Base-by-base conservation (phyloP, 768 basidiomycete genomes). In the Amanita subjunquillea region DNA sequence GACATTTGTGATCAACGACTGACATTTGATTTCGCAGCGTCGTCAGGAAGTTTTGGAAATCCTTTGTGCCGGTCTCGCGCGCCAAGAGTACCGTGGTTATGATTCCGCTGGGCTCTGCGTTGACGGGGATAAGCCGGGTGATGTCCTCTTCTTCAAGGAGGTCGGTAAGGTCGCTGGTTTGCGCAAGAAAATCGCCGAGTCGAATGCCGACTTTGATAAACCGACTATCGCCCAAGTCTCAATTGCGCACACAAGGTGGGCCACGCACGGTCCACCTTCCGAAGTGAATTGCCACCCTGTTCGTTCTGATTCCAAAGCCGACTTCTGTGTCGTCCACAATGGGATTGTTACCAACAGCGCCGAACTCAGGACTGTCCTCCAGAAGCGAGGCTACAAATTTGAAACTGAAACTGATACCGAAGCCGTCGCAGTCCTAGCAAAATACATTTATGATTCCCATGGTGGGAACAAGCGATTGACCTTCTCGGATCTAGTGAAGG, bases 171-270 rank as follows among this genome's bases (percentile, higher is more conserved):
- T 99, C 50, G 86, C 86, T 42, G 84, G 86, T 25, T 79, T 99
- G 49, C 87, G 91, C 67, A 88, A 95, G 74, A 82, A 85, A 69
- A 93, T 96, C 63, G 80, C 83, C 38, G 72, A 73, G 53, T 82
- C 89, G 27, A 67, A 63, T 57, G 61, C 91, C 60, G 78, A 95
- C 66, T 83, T 87, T 54, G 70, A 76, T 63, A 92, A 90, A 74
- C 75, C 79, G 36, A 85, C 80, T 68, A 64, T 91, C 48, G 82
- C 85, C 39, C 93, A 97, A 71, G 91, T 94, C 42, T 92, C 91
- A 37, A 97, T 99, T 69, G 95, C 95, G 10, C 96, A 99, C 72
- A 99, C 96, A 10, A 90, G 96, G 58, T 99, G 96, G 96, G 96
- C 96, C 2, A 99, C 96, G 17, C 96, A 99, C 65, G 96, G 96